Percentiles rank a stretch among this genome's conserved stretches.
Evolutionary conservation across 805 yeast species (phyloP).

Genomic region (Teunomyces tritomae): DNA sequence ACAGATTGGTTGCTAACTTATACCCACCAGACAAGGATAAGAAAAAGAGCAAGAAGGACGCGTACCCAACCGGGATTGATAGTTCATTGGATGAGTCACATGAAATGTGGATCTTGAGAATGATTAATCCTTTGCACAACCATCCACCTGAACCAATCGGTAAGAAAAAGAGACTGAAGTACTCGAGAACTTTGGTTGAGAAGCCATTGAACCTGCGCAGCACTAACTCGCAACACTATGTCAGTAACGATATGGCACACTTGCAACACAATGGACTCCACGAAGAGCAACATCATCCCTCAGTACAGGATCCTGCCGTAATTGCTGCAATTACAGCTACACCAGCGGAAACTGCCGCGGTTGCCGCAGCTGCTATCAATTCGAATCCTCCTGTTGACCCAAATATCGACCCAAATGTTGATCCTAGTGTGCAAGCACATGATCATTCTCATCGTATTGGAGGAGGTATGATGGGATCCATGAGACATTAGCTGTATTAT

Average conservation of each 20-base stretch:
- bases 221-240: slow-evolving; percentile 18
- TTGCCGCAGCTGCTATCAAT: slow-evolving; percentile 6
- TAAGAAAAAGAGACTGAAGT: slow-evolving; percentile 36
- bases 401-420: slow-evolving; percentile 44
- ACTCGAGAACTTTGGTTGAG: slow-evolving; percentile 41
- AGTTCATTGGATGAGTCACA: slow-evolving; percentile 14
- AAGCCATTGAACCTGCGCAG: slow-evolving; percentile 30
- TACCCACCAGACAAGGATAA: slow-evolving; percentile 46
- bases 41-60: slow-evolving; percentile 27
- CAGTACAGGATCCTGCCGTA: slow-evolving; percentile 42
- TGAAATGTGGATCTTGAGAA: slow-evolving; percentile 47
- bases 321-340: slow-evolving; percentile 34
- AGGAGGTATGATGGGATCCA: slow-evolving; percentile 5
- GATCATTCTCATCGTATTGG: slow-evolving; percentile 30
- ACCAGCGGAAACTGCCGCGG: slow-evolving; percentile 26
- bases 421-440: slow-evolving; percentile 42
- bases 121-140: slow-evolving; percentile 46
- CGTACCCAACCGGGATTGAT: slow-evolving; percentile 7
- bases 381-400: slow-evolving; percentile 35
- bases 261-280: slow-evolving; percentile 22
- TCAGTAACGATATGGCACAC: slow-evolving; percentile 21
- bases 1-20: slow-evolving; percentile 42
- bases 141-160: slow-evolving; percentile 43
- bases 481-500: slow-evolving; percentile 8
- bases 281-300: slow-evolving; percentile 26